Percentiles rank a stretch among this genome's conserved stretches.
phyloP scores from a whole-genome alignment of 352 stramenopile species.

The Pythium biforme region DNA sequence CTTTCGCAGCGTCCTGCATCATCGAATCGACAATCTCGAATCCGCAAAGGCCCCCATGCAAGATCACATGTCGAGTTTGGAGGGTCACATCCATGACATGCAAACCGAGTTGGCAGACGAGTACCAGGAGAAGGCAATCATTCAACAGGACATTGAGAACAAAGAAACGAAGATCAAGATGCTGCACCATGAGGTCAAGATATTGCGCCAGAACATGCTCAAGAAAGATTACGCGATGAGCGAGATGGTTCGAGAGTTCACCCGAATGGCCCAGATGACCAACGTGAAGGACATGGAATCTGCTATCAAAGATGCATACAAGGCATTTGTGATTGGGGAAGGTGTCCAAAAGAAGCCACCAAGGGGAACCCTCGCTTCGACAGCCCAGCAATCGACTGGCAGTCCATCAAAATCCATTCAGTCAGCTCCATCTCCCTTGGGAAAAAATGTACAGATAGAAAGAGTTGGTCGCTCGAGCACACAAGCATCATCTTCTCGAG shows the following conservation, averaged over 20 bases:
- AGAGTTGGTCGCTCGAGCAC: background rate
- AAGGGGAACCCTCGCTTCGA: conserved; percentile 23
- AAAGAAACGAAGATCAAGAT: conserved; percentile 81
- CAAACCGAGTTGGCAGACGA: conserved; percentile 74
- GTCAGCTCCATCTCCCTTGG: background rate
- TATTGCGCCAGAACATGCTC: conserved; percentile 62
- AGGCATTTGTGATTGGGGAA: conserved; percentile 72
- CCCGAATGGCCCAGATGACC: conserved; percentile 63
- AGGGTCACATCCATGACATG: conserved; percentile 75
- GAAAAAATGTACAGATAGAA: background rate
- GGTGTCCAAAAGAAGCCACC: conserved; percentile 56
- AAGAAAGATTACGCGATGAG: conserved; percentile 81
- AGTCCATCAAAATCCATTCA: conserved; percentile 22
- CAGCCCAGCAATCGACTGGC: background rate
- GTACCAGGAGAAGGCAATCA: conserved; percentile 59
- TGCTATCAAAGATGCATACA: conserved; percentile 80
- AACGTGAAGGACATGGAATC: conserved; percentile 80
- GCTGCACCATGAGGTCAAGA: conserved; percentile 72
- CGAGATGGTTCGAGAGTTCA: conserved; percentile 80
- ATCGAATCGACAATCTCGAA: conserved; percentile 76
- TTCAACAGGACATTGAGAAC: conserved; percentile 59
- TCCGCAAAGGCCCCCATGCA: conserved; percentile 71
- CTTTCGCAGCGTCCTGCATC: conserved; percentile 75
- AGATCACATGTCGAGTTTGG: conserved; percentile 50
- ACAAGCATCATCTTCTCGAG: conserved; percentile 8